Evolutionary conservation across 129 eudicot species (phyloP).

Genomic region (Deinandra increscens): DNA sequence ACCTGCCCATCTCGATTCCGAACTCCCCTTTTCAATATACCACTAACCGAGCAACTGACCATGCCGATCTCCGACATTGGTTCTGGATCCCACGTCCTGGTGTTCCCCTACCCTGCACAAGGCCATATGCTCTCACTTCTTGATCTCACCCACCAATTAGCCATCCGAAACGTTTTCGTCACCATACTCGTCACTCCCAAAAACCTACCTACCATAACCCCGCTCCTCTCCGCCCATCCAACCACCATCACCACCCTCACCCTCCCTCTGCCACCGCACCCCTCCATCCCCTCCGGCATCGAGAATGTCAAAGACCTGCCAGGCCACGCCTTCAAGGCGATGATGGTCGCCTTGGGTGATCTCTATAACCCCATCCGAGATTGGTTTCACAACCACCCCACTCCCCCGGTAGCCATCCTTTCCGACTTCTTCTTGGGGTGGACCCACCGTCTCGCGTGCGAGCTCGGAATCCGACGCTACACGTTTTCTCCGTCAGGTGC

Average conservation of each 20-base stretch:
- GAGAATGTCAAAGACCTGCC: conserved; percentile 63
- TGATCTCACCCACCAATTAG: conserved; percentile 56
- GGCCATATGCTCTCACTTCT: conserved; percentile 70
- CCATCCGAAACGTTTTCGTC: conserved; percentile 43
- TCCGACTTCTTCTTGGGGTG: conserved; percentile 65
- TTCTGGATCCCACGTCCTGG: conserved; percentile 43
- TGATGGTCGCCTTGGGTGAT: conserved; percentile 36
- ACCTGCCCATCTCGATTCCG: no score
- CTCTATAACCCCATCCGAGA: conserved; percentile 33
- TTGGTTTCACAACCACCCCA: conserved; percentile 51
- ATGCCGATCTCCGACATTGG: background rate
- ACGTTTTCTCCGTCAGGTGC: conserved; percentile 57
- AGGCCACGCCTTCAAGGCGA: conserved; percentile 24
- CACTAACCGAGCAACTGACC: no score
- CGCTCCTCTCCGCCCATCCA: conserved; percentile 53
- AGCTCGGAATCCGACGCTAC: conserved; percentile 40
- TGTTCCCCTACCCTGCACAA: conserved; percentile 80
- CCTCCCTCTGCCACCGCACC: conserved; percentile 53
- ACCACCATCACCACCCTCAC: conserved; percentile 42
- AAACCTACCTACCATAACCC: conserved; percentile 40
- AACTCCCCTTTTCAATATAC: no score
- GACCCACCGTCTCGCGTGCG: conserved; percentile 41
- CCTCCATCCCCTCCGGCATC: conserved; percentile 58
- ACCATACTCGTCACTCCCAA: conserved; percentile 62
- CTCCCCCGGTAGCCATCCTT: conserved; percentile 56